Base-by-base conservation (phyloP, 805 yeast species). In the Yarrowia hollandica region DNA sequence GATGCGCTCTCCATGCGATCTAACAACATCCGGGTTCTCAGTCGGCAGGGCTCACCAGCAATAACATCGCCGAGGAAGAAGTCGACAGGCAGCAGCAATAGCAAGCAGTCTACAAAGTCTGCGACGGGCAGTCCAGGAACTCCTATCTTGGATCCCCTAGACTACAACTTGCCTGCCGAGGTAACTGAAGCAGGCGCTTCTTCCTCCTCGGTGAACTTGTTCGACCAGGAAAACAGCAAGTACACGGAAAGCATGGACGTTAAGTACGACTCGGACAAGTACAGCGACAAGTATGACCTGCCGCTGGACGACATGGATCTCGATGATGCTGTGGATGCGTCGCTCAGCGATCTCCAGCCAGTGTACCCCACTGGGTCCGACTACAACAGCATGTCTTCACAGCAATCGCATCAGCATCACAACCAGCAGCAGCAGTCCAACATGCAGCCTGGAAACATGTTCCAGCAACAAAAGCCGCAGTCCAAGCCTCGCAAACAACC, bases 401-500 rank as follows among this genome's bases (percentile, higher is more conserved):
- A 34, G 34, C 42, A 33, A 21, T 31, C 21, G 6, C 25, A 46
- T 15, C 54, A 46, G 22, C 28, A 46, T 3, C 38, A 48, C 26
- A 22, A 25, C n/a, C 21, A 33, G 18, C 54, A 30, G n/a, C 55
- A 48, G 22, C 31, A 23, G 14, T 16, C 31, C 33, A 30, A 22
- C 22, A 48, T 48, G 55, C 55, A 48, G 16, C 39, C 55, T 5
- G 55, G 55, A 1, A 48, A 48, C 22, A 48, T 48, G 55, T 48
- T 48, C 39, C 55, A 52, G 35, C 35, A 35, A 26, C 44, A 35
- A 25, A 55, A 55, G 12, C 39, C 50, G 28, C 38, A 30, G 23
- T 35, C 48, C 35, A 67, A 69, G 44, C 65, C 73, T n/a, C 79
- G 79, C 65, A 80, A 80, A 61, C 77, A 75, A 48, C 74, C 79